phyloP scores from a whole-genome alignment of 2,329 filamentous ascomycete genomes.

The Periconia sp. region DNA sequence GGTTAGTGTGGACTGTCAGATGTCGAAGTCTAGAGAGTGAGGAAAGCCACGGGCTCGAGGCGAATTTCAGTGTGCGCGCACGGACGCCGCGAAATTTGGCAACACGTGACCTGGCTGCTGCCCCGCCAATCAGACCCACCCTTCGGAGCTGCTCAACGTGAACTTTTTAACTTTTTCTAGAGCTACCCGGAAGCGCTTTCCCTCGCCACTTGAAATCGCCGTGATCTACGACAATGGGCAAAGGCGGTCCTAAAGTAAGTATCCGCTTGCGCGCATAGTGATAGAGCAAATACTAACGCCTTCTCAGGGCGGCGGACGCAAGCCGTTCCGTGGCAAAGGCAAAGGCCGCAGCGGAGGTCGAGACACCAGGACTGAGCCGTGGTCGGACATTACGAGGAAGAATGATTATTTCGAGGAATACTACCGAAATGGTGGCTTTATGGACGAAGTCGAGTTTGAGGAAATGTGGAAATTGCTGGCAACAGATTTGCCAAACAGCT shows the following conservation, averaged over 20 bases:
- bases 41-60: constrained; percentile 14
- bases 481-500: constrained; percentile 92
- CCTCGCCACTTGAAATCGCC: too few species aligned
- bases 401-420: constrained; percentile 87
- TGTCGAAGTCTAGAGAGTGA: constrained; percentile 29
- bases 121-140: constrained; percentile 24
- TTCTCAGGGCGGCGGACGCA: constrained; percentile 23
- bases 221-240: constrained; percentile 33
- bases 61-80: constrained; percentile 37
- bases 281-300: neutral
- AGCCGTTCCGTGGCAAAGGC: constrained; percentile 36
- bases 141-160: constrained; percentile 26
- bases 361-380: constrained; percentile 41
- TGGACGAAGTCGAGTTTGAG: constrained; percentile 78
- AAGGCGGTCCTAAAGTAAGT: constrained; percentile 36
- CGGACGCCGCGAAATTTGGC: constrained; percentile 28
- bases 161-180: too few species aligned
- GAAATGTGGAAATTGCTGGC: constrained; percentile 85
- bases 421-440: constrained; percentile 74
- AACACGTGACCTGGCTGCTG: constrained; percentile 7
- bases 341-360: constrained; percentile 36
- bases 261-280: neutral
- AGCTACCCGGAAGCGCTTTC: too few species aligned
- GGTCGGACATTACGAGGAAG: constrained; percentile 70
- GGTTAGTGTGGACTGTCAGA: constrained; percentile 39